Evolutionary conservation across 2,329 filamentous ascomycete species (phyloP).

Genomic region (Chrysosporium queenslandicum): DNA sequence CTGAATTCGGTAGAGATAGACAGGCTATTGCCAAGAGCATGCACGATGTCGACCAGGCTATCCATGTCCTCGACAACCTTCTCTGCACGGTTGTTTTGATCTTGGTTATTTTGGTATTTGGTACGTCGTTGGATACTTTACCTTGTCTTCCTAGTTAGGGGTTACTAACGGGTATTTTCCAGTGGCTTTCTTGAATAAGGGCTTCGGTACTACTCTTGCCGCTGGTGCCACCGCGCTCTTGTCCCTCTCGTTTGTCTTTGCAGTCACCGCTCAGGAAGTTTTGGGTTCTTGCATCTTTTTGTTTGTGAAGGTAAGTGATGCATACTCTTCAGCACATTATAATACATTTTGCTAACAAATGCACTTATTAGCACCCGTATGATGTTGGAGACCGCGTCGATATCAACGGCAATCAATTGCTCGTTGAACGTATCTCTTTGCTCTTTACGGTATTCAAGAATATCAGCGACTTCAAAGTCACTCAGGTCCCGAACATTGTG

Average conservation of each 20-base stretch:
- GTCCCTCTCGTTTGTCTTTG: constrained; percentile 94
- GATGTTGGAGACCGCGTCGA: constrained; percentile 94
- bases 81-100: constrained; percentile 72
- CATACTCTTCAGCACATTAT: not conserved
- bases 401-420: constrained; percentile 56
- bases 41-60: constrained; percentile 94
- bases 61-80: constrained; percentile 79
- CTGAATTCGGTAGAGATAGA: constrained; percentile 72
- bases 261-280: constrained; percentile 83
- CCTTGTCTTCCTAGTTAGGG: not conserved
- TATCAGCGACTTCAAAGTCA: constrained; percentile 68
- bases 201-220: constrained; percentile 72
- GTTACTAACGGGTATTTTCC: constrained; percentile 20
- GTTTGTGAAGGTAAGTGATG: constrained; percentile 68
- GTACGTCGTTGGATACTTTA: constrained; percentile 39
- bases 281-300: constrained; percentile 98
- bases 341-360: not conserved
- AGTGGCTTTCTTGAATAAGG: constrained; percentile 81
- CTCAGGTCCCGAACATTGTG: constrained; percentile 79
- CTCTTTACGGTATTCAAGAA: constrained; percentile 86
- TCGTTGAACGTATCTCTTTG: constrained; percentile 89
- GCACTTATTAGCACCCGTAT: constrained; percentile 58
- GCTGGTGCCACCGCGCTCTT: constrained; percentile 86
- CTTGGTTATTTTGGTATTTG: constrained; percentile 71
- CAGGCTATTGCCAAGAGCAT: constrained; percentile 86